Conservation (phyloP, 192 early-diverging fungal genomes). For the Chytriomyces sp. region DNA sequence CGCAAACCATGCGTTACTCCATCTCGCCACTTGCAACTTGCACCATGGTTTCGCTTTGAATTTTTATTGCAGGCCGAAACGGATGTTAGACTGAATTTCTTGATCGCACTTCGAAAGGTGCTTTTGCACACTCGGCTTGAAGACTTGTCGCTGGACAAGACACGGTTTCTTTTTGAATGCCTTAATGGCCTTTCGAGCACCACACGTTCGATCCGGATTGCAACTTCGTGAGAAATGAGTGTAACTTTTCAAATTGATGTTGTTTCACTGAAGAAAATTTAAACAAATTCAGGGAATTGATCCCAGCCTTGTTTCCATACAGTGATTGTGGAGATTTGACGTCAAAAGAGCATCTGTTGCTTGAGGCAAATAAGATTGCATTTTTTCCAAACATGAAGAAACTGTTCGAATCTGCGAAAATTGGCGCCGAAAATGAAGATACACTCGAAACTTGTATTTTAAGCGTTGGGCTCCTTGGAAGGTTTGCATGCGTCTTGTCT, state of each 20-base stretch:
- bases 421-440: not conserved
- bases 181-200: slow-evolving; percentile 21
- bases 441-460: slow-evolving; percentile 20
- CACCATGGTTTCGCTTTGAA: slow-evolving; percentile 21
- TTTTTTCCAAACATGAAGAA: slow-evolving; percentile 25
- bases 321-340: slow-evolving; percentile 13
- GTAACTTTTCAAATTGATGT: not conserved
- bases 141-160: slow-evolving; percentile 12
- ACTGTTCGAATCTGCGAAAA: slow-evolving; percentile 10
- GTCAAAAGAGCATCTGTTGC: slow-evolving; percentile 9
- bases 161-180: not conserved
- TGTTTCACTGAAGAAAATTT: not conserved
- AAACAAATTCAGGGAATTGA: not conserved
- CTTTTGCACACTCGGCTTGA: not conserved
- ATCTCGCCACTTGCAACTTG: not conserved
- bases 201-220: not conserved
- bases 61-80: slow-evolving; percentile 21
- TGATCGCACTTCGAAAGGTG: not conserved
- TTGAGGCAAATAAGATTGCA: slow-evolving; percentile 20
- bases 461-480: slow-evolving; percentile 17
- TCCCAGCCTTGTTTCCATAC: slow-evolving; percentile 23
- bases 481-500: not conserved
- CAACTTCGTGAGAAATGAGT: slow-evolving; percentile 17
- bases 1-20: not conserved
- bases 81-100: not conserved